A percentile compares a stretch with the other conserved stretches of the same genome.
phyloP scores from a whole-genome alignment of 2,329 filamentous ascomycete genomes.

The Corynespora cassiicola region DNA sequence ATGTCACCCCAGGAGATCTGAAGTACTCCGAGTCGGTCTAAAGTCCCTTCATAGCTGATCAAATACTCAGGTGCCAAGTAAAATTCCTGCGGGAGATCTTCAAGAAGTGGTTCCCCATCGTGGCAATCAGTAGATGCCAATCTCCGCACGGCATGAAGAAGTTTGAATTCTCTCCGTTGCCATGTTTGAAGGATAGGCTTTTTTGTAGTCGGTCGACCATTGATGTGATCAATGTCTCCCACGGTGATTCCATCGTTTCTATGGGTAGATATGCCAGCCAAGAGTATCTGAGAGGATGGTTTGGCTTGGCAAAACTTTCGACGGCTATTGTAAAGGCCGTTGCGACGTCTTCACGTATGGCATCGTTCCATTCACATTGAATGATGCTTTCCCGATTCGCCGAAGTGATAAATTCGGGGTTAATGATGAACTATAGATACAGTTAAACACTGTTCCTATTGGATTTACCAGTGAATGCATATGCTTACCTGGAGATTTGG shows the following conservation, averaged over 20 bases:
- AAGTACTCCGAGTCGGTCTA: constrained; percentile 9
- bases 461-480: too few relatives aligned
- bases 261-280: constrained; percentile 27
- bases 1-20: constrained; percentile 1
- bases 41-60: neutral
- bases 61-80: constrained; percentile 23
- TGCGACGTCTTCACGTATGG: constrained; percentile 16
- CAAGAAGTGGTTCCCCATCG: constrained; percentile 14
- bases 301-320: constrained; percentile 10
- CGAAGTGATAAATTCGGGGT: constrained; percentile 31
- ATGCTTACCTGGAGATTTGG: constrained; percentile 25
- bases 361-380: constrained; percentile 28
- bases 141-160: constrained; percentile 5
- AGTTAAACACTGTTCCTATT: neutral
- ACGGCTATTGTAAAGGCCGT: constrained; percentile 17
- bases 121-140: constrained; percentile 2
- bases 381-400: constrained; percentile 26
- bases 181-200: constrained; percentile 20
- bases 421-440: constrained; percentile 31
- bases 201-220: constrained; percentile 10
- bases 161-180: constrained; percentile 11
- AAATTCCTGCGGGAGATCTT: constrained; percentile 14
- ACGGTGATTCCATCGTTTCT: constrained; percentile 11
- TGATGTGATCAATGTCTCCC: constrained; percentile 9
- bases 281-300: constrained; percentile 17